phyloP scores from a whole-genome alignment of 371 early-diverging fungal genomes.

The Rhizomucor pusillus region DNA sequence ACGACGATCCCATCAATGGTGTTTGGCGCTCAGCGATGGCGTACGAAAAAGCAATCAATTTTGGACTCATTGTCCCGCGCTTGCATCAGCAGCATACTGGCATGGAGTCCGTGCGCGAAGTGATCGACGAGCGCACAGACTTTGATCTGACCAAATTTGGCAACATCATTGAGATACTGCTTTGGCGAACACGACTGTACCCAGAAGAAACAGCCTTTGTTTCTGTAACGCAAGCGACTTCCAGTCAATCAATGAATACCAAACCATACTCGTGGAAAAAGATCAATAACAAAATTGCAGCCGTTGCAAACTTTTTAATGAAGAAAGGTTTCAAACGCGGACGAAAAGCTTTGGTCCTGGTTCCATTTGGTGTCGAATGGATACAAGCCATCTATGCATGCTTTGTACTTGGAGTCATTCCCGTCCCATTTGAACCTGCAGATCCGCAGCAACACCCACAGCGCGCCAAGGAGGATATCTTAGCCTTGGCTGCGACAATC shows the following conservation, averaged over 20 bases:
- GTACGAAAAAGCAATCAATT: slow-evolving; percentile 33
- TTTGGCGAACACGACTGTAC: slow-evolving; percentile 64
- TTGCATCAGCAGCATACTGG: slow-evolving; percentile 72
- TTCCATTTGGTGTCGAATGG: slow-evolving; percentile 73
- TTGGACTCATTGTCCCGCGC: slow-evolving; percentile 30
- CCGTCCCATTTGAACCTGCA: slow-evolving; percentile 70
- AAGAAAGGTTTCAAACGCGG: slow-evolving; percentile 57
- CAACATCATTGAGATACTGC: slow-evolving; percentile 66
- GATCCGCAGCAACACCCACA: slow-evolving; percentile 46
- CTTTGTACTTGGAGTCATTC: slow-evolving; percentile 71
- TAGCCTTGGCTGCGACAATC: slow-evolving; percentile 55
- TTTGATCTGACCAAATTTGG: slow-evolving; percentile 64
- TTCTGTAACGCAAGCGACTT: slow-evolving; percentile 35
- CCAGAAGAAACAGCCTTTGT: slow-evolving; percentile 72
- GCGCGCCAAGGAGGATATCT: slow-evolving; percentile 69
- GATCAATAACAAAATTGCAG: slow-evolving; percentile 65
- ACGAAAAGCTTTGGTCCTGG: slow-evolving; percentile 64
- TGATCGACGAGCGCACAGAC: slow-evolving; percentile 68
- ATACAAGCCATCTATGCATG: slow-evolving; percentile 78
- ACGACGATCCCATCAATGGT: slow-evolving; percentile 36
- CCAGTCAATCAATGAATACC: slow-evolving; percentile 35
- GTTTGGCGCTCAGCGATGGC: slow-evolving; percentile 44
- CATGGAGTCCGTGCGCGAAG: slow-evolving; percentile 60
- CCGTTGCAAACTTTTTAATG: slow-evolving; percentile 60
- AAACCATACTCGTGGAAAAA: slow-evolving; percentile 71